A percentile compares a stretch with the other conserved stretches of the same genome.
Evolutionary conservation across 768 basidiomycete genomes (phyloP).

Genomic region (Naematelia aurantialba): DNA sequence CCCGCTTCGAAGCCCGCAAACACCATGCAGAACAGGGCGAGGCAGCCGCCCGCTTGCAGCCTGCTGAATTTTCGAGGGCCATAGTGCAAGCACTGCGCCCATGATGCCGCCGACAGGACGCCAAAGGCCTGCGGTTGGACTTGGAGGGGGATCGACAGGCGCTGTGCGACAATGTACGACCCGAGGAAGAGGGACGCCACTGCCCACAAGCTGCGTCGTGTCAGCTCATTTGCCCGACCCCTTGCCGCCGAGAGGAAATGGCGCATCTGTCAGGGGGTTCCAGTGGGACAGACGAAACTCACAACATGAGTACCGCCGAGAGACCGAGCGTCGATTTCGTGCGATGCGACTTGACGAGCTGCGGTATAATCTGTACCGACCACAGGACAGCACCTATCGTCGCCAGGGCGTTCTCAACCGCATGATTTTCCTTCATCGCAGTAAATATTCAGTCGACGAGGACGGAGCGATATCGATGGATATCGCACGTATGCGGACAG

Average conservation of each 20-base stretch:
- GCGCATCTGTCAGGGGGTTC: conserved; percentile 20
- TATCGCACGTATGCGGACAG: no score
- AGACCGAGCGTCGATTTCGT: conserved; percentile 67
- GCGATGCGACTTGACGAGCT: conserved; percentile 69
- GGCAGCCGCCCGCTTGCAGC: conserved; percentile 48
- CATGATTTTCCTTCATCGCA: conserved; percentile 53
- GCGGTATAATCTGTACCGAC: conserved; percentile 59
- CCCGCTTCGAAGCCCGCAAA: conserved; percentile 61
- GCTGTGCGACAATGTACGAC: conserved; percentile 63
- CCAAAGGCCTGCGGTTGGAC: conserved; percentile 56
- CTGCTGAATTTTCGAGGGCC: conserved; percentile 52
- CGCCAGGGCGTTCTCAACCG: conserved; percentile 66
- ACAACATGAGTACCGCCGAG: conserved; percentile 65
- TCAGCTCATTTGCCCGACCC: conserved; percentile 12
- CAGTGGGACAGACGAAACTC: conserved; percentile 15
- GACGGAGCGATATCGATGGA: no score
- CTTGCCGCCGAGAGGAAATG: neutral
- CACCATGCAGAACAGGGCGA: conserved; percentile 53
- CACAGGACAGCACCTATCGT: conserved; percentile 58
- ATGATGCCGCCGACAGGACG: conserved; percentile 60
- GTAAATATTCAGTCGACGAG: neutral
- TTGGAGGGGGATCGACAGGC: conserved; percentile 69
- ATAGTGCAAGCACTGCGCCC: conserved; percentile 71
- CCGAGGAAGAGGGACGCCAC: conserved; percentile 62
- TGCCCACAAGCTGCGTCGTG: conserved; percentile 57